Evolutionary conservation across 176 grass and related monocot species (phyloP).

Genomic region (Cocos nucifera): DNA sequence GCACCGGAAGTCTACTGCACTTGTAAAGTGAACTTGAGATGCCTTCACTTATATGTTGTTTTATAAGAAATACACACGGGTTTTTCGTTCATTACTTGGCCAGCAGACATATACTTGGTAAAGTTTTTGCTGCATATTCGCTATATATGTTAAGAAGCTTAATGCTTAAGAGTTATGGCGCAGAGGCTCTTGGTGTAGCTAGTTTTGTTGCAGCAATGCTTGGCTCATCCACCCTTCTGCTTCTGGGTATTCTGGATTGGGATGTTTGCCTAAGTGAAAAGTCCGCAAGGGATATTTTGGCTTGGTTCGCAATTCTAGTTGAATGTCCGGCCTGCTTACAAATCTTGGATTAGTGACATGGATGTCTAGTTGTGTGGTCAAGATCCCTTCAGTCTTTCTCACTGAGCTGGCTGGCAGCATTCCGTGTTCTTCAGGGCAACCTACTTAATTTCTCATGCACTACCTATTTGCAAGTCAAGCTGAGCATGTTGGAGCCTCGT

Average conservation of each 20-base stretch:
- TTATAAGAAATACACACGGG: too few relatives aligned
- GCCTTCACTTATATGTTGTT: not conserved
- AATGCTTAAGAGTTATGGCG: not conserved
- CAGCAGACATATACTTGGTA: not conserved
- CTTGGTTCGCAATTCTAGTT: constrained; percentile 81
- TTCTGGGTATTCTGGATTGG: constrained; percentile 71
- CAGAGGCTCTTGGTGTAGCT: constrained; percentile 56
- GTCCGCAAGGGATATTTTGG: constrained; percentile 78
- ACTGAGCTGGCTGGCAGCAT: constrained; percentile 57
- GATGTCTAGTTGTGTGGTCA: constrained; percentile 72
- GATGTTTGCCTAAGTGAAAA: constrained; percentile 87
- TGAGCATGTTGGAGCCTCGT: constrained; percentile 72
- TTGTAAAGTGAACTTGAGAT: not conserved
- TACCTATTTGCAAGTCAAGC: constrained; percentile 92
- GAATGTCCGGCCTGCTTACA: constrained; percentile 72
- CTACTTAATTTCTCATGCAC: constrained; percentile 77
- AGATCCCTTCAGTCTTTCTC: constrained; percentile 55
- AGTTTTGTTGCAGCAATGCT: constrained; percentile 89
- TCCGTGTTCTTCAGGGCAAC: constrained; percentile 57
- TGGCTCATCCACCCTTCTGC: constrained; percentile 76
- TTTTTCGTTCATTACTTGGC: not conserved
- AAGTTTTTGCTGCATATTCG: not conserved
- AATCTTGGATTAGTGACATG: constrained; percentile 78
- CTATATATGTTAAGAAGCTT: not conserved
- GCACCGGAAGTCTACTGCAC: not conserved